phyloP scores from a whole-genome alignment of 306 rosid genomes.

The Geum urbanum region DNA sequence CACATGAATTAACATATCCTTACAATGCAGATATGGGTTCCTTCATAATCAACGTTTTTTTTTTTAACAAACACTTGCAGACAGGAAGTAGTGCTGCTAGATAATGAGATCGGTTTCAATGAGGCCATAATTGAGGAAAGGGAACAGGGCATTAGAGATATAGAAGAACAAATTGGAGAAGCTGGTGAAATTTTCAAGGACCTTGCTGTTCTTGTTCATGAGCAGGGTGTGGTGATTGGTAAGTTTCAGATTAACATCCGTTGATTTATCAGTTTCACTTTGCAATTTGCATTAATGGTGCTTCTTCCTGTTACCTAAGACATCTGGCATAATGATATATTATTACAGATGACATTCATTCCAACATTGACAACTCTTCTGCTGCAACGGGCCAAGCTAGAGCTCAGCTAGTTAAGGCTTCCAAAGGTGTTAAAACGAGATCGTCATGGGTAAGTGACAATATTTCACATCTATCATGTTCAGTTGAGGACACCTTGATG shows the following conservation, averaged over 20 bases:
- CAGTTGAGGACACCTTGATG: conserved; percentile 5
- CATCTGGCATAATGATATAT: not conserved
- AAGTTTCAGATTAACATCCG: conserved; percentile 16
- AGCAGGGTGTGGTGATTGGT: conserved; percentile 77
- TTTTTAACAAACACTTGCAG: conserved; percentile 41
- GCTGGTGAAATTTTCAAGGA: conserved; percentile 74
- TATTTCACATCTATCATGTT: conserved; percentile 1
- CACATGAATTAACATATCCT: not conserved
- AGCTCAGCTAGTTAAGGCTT: conserved; percentile 57
- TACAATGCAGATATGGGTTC: not conserved
- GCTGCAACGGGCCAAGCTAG: conserved; percentile 53
- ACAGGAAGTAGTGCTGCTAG: conserved; percentile 56
- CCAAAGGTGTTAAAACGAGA: conserved; percentile 58
- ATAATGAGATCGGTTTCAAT: conserved; percentile 67
- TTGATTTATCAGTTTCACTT: conserved; percentile 19
- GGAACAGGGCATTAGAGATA: conserved; percentile 69
- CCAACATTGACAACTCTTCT: conserved; percentile 56
- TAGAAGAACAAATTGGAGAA: conserved; percentile 67
- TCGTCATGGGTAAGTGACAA: conserved; percentile 45
- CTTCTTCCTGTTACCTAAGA: conserved; percentile 15
- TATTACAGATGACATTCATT: conserved; percentile 62
- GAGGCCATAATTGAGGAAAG: conserved; percentile 86
- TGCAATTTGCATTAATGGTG: not conserved
- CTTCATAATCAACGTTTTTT: conserved; percentile 14
- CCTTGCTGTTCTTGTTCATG: conserved; percentile 83